These are phyloP conservation scores for Suillus spraguei DNA, from an alignment of 768 basidiomycete genomes.

Conservation along the genomic window DNA sequence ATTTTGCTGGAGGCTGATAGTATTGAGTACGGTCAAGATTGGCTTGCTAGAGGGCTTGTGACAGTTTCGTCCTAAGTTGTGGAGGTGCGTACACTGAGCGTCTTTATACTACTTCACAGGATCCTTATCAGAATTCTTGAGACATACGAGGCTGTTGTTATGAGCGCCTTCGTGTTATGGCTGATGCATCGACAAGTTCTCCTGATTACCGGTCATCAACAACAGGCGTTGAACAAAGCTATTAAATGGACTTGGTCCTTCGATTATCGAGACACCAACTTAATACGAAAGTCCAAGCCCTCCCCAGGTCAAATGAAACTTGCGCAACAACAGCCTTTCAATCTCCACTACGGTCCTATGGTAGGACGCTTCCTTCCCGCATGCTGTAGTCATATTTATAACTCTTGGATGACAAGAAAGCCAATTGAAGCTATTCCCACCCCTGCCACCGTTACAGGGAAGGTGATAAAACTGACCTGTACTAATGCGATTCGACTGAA, in stretches of 20 bases:
- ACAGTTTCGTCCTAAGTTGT: background rate
- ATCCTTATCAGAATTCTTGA: background rate
- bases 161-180: background rate
- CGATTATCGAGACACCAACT: background rate
- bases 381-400: background rate
- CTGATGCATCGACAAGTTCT: background rate
- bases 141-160: background rate
- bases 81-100: background rate
- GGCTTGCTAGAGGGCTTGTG: background rate
- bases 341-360: background rate
- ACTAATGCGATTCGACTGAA: no score
- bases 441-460: no score
- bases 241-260: background rate
- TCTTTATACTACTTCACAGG: constrained; percentile 1
- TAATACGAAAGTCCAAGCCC: background rate
- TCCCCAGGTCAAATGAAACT: background rate
- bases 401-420: background rate
- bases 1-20: background rate
- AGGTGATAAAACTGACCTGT: no score
- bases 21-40: background rate
- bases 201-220: background rate
- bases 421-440: background rate
- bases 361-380: background rate
- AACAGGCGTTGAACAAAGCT: background rate
- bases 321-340: background rate